phyloP scores from a whole-genome alignment of 1,284 basidiomycete genomes.

The Coniferiporia weirii region DNA sequence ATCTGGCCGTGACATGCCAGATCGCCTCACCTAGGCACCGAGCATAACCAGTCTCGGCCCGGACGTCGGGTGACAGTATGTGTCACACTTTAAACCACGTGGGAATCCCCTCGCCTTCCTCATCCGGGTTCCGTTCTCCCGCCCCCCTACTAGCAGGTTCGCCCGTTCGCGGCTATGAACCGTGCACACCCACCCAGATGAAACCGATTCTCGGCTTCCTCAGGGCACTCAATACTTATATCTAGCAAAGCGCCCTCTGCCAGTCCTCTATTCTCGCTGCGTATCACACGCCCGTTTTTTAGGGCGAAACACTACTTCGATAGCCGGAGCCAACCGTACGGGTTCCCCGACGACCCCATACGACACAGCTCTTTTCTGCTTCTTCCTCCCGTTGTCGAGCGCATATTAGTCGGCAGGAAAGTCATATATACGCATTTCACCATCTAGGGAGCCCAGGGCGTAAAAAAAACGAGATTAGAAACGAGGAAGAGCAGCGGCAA shows the following conservation, averaged over 20 bases:
- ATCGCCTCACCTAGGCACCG: background rate
- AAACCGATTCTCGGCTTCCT: background rate
- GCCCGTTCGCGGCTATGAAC: background rate
- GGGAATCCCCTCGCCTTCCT: background rate
- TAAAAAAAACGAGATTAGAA: background rate
- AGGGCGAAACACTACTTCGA: conserved; percentile 1
- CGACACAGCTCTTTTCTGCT: background rate
- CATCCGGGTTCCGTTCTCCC: background rate
- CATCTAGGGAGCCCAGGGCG: background rate
- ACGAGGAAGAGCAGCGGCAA: background rate
- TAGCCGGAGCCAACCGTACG: conserved; percentile 4
- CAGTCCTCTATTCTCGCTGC: background rate
- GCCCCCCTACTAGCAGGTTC: no score
- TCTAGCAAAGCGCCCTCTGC: background rate
- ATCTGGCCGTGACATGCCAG: background rate
- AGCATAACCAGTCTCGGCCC: conserved; percentile 10
- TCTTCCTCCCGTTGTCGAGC: background rate
- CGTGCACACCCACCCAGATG: background rate
- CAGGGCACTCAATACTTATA: background rate
- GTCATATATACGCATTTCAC: conserved; percentile 1
- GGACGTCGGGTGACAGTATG: background rate
- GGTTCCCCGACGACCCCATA: background rate
- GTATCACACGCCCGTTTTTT: conserved; percentile 2
- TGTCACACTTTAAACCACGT: conserved; percentile 3
- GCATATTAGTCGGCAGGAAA: background rate